phyloP scores from a whole-genome alignment of 768 basidiomycete genomes.

The Thelephora ganbajun region DNA sequence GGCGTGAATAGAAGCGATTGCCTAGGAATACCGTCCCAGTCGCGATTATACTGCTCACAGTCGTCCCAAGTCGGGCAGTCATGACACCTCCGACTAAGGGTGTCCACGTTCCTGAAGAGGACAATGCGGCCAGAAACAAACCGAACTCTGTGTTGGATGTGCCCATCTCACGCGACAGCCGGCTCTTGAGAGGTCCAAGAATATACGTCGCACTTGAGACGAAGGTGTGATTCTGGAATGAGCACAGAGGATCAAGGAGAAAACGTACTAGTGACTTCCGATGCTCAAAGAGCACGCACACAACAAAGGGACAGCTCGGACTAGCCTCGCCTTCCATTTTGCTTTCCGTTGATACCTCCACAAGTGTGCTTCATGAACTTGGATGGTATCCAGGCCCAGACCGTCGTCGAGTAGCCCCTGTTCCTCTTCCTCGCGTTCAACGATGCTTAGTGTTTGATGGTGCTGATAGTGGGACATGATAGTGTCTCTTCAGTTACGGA shows the following conservation, averaged over 20 bases:
- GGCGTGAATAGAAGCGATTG: constrained; percentile 11
- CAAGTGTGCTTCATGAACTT: not conserved
- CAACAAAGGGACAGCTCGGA: constrained; percentile 46
- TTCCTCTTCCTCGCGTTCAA: not conserved
- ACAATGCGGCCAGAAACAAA: constrained; percentile 63
- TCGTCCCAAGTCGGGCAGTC: constrained; percentile 58
- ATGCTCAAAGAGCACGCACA: constrained; percentile 65
- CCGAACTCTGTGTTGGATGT: constrained; percentile 70
- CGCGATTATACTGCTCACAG: constrained; percentile 55
- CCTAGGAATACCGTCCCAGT: constrained; percentile 60
- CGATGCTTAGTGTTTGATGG: not conserved
- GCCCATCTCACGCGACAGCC: constrained; percentile 52
- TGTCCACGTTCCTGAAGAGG: constrained; percentile 64
- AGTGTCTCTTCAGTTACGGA: no score
- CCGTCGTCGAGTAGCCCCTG: not conserved
- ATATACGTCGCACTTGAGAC: constrained; percentile 49
- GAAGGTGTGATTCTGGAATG: not conserved
- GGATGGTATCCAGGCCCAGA: not conserved
- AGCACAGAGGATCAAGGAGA: not conserved
- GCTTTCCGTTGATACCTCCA: constrained; percentile 6
- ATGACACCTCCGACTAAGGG: constrained; percentile 67
- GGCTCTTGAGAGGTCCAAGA: constrained; percentile 66
- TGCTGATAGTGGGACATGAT: not conserved
- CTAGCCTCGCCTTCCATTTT: constrained; percentile 22
- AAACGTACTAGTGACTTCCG: constrained; percentile 61